These are phyloP conservation scores for Trametes elegans DNA, from an alignment of 768 basidiomycete species.

Conservation along the genomic window DNA sequence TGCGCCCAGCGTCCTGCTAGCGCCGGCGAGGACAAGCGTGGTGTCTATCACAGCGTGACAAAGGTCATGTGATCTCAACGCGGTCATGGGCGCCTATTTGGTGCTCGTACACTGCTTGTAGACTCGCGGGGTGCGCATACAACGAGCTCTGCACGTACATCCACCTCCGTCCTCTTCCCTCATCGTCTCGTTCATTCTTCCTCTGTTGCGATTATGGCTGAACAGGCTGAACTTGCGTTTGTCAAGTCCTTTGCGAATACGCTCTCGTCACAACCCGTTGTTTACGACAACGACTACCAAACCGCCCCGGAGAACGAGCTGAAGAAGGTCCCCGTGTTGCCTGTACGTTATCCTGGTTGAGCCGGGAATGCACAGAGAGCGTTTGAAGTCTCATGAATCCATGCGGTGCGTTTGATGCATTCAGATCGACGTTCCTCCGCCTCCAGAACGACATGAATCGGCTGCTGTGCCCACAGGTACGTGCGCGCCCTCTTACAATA, in stretches of 20 bases:
- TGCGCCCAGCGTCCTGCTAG: neutral
- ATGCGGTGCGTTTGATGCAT: neutral
- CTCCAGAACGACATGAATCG: constrained; percentile 49
- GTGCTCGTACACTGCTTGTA: neutral
- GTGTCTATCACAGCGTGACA: constrained; percentile 5
- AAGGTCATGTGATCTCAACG: neutral
- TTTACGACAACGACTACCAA: constrained; percentile 73
- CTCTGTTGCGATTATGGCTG: constrained; percentile 41
- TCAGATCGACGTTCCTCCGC: constrained; percentile 59
- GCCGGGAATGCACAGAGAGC: constrained; percentile 4
- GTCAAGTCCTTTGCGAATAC: constrained; percentile 64
- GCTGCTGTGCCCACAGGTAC: constrained; percentile 34
- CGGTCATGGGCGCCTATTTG: neutral
- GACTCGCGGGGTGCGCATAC: neutral
- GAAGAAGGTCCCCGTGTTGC: constrained; percentile 67
- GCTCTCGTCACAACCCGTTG: constrained; percentile 63
- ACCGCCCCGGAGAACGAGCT: constrained; percentile 64
- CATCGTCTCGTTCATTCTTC: neutral
- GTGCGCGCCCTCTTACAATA: constrained; percentile 2
- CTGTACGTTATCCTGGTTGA: constrained; percentile 41
- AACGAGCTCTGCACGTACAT: neutral
- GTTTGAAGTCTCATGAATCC: neutral
- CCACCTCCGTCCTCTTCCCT: neutral
- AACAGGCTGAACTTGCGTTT: constrained; percentile 59
- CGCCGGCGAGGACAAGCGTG: neutral